Evolutionary conservation across 2,329 filamentous ascomycete species (phyloP).

Genomic region (Stachybotrys elegans): DNA sequence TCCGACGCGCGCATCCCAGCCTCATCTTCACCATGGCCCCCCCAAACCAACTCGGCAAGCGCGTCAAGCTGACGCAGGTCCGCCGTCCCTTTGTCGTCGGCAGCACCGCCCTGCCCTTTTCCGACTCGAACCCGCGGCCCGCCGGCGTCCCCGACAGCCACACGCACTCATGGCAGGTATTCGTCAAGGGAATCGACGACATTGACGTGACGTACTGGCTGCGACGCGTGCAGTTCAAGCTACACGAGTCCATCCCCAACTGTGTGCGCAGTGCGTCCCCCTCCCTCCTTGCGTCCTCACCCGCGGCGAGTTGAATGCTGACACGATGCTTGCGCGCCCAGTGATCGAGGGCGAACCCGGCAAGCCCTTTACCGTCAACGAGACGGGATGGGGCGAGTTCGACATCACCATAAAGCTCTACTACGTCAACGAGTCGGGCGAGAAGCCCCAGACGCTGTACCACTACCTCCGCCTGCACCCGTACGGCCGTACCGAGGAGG

Average conservation of each 20-base stretch:
- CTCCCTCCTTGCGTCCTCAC: not conserved
- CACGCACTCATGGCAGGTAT: conserved; percentile 95
- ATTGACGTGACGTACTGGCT: conserved; percentile 94
- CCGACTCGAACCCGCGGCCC: conserved; percentile 75
- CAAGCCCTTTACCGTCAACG: conserved; percentile 75
- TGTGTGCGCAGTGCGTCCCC: conserved; percentile 64
- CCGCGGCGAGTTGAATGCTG: not conserved
- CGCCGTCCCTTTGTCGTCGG: conserved; percentile 67
- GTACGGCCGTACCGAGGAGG: conserved; percentile 76
- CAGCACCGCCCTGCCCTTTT: conserved; percentile 74
- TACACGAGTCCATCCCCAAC: conserved; percentile 95
- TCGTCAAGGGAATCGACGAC: conserved; percentile 84
- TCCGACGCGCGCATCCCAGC: conserved; percentile 2
- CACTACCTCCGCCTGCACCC: conserved; percentile 89
- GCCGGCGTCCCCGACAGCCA: conserved; percentile 78
- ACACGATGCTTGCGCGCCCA: conserved; percentile 16
- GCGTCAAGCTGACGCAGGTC: conserved; percentile 61
- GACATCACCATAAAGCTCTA: conserved; percentile 93
- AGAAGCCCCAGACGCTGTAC: conserved; percentile 95
- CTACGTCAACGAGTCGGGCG: conserved; percentile 79
- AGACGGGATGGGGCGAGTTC: conserved; percentile 98
- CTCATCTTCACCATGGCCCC: conserved; percentile 58
- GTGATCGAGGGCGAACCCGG: conserved; percentile 66
- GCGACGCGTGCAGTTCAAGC: conserved; percentile 94
- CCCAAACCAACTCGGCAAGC: conserved; percentile 53